Base-by-base conservation (phyloP, 2,329 filamentous ascomycete genomes). In the Trichoderma asperellum region DNA sequence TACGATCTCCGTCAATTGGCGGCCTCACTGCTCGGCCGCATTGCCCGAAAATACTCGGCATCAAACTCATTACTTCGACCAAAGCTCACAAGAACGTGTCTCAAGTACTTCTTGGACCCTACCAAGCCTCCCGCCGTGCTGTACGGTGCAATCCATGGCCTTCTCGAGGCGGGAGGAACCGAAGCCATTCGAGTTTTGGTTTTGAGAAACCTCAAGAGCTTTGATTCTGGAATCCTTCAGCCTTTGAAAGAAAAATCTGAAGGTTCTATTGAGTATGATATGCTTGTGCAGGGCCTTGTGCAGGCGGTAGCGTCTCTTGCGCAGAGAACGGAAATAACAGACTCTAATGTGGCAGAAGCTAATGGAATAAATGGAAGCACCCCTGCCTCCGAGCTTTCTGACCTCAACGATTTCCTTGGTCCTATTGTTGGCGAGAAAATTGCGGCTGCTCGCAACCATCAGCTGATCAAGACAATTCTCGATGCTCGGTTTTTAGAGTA, bases 31-130 rank as follows among this genome's bases (percentile, higher is more conserved):
- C 87, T 98, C 18, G 91, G 89, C 37, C 87, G 89, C 43, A 92
- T 99, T 49, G 90, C 92, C 4, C 87, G 86, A 72, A 95, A 94
- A 76, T 97, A 96, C 81, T 89, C 91, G 6, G 86, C 89, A 32
- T 91, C 90, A 5, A 97, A 94, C 69, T 89, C 92, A 55, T 91
- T 93, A 16, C 87, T 98, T 32, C 93, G 94, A 69, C 91, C 94
- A 2, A 92, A 96, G 72, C 90, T 99, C 35, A 94, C 94, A 4
- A 88, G 96, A n/a, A 96, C 94, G 0, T 97, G 94, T 76, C 87
- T 98, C 40, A 97, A 97, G 81, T 90, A 92, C 75, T 95, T 97
- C 79, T 87, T 99, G 35, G 94, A 97, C 75, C 92, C 93, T 0
- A 89, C 90, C 55, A 93, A 94, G 76, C 90, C 94, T 0, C 87